Conservation (phyloP, 139 green algal genomes). For the Chlorella ohadii region DNA sequence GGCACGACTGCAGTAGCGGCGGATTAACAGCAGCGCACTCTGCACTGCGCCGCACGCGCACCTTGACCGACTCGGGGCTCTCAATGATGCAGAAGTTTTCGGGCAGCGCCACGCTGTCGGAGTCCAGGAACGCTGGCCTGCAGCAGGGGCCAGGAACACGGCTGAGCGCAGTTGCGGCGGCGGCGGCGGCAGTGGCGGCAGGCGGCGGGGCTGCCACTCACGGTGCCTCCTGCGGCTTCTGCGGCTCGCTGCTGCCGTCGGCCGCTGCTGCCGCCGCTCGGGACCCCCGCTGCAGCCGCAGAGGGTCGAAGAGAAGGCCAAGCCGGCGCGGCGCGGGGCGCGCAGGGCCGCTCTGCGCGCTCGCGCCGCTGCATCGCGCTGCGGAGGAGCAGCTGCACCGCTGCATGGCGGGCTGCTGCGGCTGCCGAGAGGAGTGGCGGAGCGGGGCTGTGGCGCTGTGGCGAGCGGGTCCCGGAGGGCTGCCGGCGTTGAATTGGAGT, state of each 20-base stretch:
- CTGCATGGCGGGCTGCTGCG: background rate
- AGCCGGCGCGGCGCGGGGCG: background rate
- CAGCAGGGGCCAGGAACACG: background rate
- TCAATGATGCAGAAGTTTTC: constrained; percentile 97
- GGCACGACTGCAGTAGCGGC: background rate
- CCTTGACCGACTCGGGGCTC: constrained; percentile 86
- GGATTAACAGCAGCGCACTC: background rate
- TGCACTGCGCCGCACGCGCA: constrained; percentile 5
- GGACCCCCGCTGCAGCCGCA: background rate
- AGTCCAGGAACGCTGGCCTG: background rate
- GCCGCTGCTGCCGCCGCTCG: background rate
- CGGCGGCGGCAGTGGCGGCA: background rate
- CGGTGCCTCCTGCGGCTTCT: background rate
- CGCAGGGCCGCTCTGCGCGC: background rate
- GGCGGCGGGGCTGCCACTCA: background rate
- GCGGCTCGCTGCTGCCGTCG: background rate
- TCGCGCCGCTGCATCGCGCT: background rate
- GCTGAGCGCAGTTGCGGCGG: background rate
- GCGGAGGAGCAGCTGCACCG: background rate
- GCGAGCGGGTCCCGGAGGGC: background rate
- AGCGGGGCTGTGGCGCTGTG: background rate
- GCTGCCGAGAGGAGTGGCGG: background rate
- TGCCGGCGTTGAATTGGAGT: background rate
- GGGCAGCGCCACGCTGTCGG: constrained; percentile 52
- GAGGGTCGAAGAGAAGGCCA: constrained; percentile 28